Conservation (phyloP, 2,329 filamentous ascomycete genomes). For the Cladosporium sp. region DNA sequence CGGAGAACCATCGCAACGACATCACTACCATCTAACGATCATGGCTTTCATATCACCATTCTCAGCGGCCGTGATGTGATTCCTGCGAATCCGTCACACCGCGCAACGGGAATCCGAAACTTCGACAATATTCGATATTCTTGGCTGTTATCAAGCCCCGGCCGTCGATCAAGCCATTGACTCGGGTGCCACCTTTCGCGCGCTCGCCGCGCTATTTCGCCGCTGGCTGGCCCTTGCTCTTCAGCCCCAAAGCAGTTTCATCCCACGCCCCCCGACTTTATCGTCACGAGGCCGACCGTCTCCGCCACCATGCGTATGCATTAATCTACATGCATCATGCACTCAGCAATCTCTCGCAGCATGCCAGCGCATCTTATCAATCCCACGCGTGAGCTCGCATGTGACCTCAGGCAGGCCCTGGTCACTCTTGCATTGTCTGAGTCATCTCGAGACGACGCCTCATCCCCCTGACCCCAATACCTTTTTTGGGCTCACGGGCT, state of each 20-base stretch:
- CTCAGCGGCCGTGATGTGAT: neutral
- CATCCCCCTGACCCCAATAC: neutral
- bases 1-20: neutral
- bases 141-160: slow-evolving; percentile 6
- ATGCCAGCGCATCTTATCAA: slow-evolving; percentile 1
- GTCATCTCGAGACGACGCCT: slow-evolving; percentile 3
- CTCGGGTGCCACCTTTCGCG: neutral
- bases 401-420: slow-evolving; percentile 9
- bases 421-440: slow-evolving; percentile 3
- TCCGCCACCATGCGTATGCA: slow-evolving; percentile 3
- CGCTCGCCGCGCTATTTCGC: slow-evolving; percentile 3
- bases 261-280: slow-evolving; percentile 1
- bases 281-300: neutral
- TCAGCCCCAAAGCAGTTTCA: slow-evolving; percentile 7
- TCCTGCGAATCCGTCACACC: neutral
- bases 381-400: slow-evolving; percentile 1
- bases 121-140: neutral
- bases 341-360: slow-evolving; percentile 5
- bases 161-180: slow-evolving; percentile 9
- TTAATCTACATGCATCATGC: slow-evolving; percentile 5
- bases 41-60: neutral
- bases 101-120: neutral
- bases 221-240: neutral
- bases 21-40: neutral
- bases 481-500: too few species aligned